Evolutionary conservation across 2,329 filamentous ascomycete genomes (phyloP), one percentile per base, ranked within the genome.

Genomic region (Penicillium capsulatum): DNA sequence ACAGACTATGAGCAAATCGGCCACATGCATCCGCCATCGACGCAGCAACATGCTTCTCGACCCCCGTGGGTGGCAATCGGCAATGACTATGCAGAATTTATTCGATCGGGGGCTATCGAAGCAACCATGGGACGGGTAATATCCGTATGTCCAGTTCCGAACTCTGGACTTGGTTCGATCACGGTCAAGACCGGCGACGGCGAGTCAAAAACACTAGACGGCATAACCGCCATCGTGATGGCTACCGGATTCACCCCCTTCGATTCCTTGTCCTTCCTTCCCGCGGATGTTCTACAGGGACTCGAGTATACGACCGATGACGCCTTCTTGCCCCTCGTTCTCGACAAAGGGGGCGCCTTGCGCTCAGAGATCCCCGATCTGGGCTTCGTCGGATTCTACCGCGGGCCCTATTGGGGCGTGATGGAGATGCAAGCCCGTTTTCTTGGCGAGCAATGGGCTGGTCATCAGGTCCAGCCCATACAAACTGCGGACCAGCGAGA

Each of bases 371-470:
- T 89, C 0, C 75, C 81, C 0, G 76, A 76, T 4, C 66, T 92
- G 0, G 86, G 84, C 0, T 90, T 92, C 53, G 81, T 92, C 1
- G 87, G 87, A 0, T 88, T 89, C 63, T 94, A 94, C 57, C 77
- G 87, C 45, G 84, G 84, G 0, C 86, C 86, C 0, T 92, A 87
- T 60, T 94, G 87, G 87, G 84, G 84, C 1, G 80, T 89, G 0
- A 88, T 91, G 75, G 86, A 92, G 61, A 86, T 89, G 83, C 87
- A 94, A 64, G 82, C 86, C 2, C 76, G 83, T 1, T 75, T 85
- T 45, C 67, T 90, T 4, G 73, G 81, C 0, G 62, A 74, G 9
- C 59, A 79, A 8, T 90, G 85, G 83, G 63, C 55, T 5, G 33
- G 20, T 3, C 26, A 42, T 3, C 20, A 17, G 0, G 13, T 40